Evolutionary conservation across 257 asterid species (phyloP).

Genomic region (Verbascum thapsus): DNA sequence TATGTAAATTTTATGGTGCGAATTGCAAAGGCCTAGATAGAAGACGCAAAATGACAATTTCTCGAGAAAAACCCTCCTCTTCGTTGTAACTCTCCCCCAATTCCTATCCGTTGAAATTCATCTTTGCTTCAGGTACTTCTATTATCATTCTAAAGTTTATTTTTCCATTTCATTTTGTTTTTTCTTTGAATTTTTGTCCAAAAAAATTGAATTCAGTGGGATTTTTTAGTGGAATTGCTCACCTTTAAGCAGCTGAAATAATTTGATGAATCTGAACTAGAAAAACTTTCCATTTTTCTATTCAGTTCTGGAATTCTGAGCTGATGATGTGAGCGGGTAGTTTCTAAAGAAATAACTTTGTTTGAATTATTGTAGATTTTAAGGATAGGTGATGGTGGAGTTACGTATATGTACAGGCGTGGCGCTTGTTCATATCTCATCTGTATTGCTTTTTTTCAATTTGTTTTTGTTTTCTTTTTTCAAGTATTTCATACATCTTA

Average conservation of each 20-base stretch:
- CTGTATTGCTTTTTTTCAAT: neutral
- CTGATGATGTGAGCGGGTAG: neutral
- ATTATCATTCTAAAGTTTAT: neutral
- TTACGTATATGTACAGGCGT: too few relatives aligned
- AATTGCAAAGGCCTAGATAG: too few relatives aligned
- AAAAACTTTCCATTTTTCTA: neutral
- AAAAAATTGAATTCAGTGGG: neutral
- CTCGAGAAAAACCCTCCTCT: too few relatives aligned
- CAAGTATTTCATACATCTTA: neutral
- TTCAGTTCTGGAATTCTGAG: slow-evolving; percentile 3
- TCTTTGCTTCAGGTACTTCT: slow-evolving; percentile 31
- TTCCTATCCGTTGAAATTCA: slow-evolving; percentile 5
- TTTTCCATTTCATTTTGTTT: neutral
- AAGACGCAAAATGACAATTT: too few relatives aligned
- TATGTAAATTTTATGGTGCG: too few relatives aligned
- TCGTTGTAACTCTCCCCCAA: neutral
- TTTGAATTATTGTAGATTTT: neutral
- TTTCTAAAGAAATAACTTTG: neutral
- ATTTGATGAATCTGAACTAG: slow-evolving; percentile 19
- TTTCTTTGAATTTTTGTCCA: neutral
- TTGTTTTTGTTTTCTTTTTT: neutral
- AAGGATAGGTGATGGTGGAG: slow-evolving; percentile 7
- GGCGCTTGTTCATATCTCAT: slow-evolving; percentile 10
- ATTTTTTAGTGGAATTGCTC: slow-evolving; percentile 24
- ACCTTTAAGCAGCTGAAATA: slow-evolving; percentile 2